These are phyloP conservation scores for Gymnopus androsaceus DNA, from an alignment of 1,284 basidiomycete genomes.

Conservation along the genomic window DNA sequence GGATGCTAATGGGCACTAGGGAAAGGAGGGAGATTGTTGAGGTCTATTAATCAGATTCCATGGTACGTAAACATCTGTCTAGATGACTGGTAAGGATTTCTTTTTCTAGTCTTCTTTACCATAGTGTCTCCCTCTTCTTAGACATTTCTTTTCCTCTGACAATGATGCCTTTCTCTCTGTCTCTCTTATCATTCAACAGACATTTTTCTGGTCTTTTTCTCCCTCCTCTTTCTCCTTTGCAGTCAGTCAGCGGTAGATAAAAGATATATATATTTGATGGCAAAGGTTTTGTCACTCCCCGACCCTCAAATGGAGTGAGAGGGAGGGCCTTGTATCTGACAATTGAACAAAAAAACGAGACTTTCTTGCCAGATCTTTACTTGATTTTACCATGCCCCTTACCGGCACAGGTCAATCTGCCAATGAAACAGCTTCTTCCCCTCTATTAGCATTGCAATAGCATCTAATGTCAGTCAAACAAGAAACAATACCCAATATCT, in stretches of 20 bases:
- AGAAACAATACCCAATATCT: no score
- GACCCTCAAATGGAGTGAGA: no score
- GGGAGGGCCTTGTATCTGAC: no score
- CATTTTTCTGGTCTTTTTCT: not conserved
- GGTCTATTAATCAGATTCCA: conserved; percentile 48
- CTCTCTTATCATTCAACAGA: no score
- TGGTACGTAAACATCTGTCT: no score
- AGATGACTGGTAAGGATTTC: not conserved
- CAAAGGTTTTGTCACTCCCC: conserved; percentile 2
- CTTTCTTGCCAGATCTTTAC: no score
- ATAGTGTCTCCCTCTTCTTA: not conserved
- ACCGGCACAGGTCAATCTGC: no score
- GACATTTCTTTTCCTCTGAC: not conserved
- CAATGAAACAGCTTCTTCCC: no score
- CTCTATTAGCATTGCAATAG: no score
- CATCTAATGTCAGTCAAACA: no score
- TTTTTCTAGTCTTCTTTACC: not conserved
- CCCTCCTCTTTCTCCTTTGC: not conserved
- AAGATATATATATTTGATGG: conserved; percentile 12
- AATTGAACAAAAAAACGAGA: no score
- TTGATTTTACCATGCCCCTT: no score
- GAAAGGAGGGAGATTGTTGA: conserved; percentile 70
- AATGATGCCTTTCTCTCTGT: conserved; percentile 10
- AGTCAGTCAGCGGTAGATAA: conserved; percentile 8
- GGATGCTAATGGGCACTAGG: conserved; percentile 71